These are phyloP conservation scores for Leishmania martiniquensis DNA, from an alignment of 208 protist species.

Conservation along the genomic window DNA sequence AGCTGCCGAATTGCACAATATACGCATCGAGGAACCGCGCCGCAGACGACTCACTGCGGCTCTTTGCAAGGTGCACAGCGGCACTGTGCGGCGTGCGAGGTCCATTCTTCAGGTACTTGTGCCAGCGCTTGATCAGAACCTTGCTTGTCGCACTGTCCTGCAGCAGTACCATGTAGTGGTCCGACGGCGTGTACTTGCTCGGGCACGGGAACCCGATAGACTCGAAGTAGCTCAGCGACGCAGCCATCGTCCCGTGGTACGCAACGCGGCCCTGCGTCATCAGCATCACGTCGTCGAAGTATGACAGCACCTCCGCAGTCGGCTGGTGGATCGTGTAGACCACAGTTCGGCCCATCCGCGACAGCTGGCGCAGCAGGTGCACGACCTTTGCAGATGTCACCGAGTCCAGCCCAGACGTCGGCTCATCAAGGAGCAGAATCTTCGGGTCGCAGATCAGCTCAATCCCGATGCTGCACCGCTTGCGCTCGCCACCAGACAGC, in stretches of 20 bases:
- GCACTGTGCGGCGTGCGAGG: slow-evolving; percentile 56
- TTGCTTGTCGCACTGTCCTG: slow-evolving; percentile 58
- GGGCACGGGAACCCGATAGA: slow-evolving; percentile 78
- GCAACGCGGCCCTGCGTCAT: slow-evolving; percentile 74
- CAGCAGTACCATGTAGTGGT: slow-evolving; percentile 89
- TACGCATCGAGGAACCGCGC: slow-evolving; percentile 53
- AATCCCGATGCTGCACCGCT: slow-evolving; percentile 87
- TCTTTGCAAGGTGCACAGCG: slow-evolving; percentile 43
- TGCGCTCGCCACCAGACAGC: slow-evolving; percentile 90
- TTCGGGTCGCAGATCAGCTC: slow-evolving; percentile 90
- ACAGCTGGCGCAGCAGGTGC: slow-evolving; percentile 72
- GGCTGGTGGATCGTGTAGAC: slow-evolving; percentile 96
- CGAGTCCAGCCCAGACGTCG: slow-evolving; percentile 91
- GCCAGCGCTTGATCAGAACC: slow-evolving; percentile 73
- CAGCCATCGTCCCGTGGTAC: slow-evolving; percentile 83
- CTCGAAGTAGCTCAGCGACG: slow-evolving; percentile 81
- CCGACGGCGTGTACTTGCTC: slow-evolving; percentile 75
- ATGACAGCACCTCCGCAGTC: slow-evolving; percentile 80
- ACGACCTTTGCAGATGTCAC: slow-evolving; percentile 85
- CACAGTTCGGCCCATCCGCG: slow-evolving; percentile 81
- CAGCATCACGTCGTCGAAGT: slow-evolving; percentile 94
- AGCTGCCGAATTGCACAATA: slow-evolving; percentile 50
- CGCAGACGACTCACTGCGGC: slow-evolving; percentile 40
- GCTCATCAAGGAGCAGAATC: slow-evolving; percentile 91
- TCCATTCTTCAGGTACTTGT: slow-evolving; percentile 54